These are phyloP conservation scores for Aspergillus cavernicola DNA, from an alignment of 495 filamentous ascomycete genomes.

Conservation along the genomic window DNA sequence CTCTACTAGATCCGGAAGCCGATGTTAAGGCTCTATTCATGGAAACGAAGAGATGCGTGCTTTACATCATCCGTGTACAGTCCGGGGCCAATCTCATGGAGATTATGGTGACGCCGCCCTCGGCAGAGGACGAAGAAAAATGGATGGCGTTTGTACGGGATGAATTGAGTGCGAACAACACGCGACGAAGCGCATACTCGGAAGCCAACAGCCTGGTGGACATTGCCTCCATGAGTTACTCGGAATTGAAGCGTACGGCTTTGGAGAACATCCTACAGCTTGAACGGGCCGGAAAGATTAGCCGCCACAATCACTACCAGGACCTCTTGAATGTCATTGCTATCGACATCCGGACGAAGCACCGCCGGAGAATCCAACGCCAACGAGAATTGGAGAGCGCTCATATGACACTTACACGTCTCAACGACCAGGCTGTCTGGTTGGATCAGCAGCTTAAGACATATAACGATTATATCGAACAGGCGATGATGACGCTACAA, in stretches of 20 bases:
- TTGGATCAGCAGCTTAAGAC: constrained; percentile 92
- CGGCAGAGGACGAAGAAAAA: constrained; percentile 78
- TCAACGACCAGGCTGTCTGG: constrained; percentile 89
- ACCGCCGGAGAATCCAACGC: constrained; percentile 83
- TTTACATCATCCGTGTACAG: constrained; percentile 97
- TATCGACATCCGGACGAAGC: constrained; percentile 94
- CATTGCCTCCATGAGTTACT: constrained; percentile 84
- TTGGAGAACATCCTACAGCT: constrained; percentile 91
- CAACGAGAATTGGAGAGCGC: constrained; percentile 88
- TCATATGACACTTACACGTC: constrained; percentile 71
- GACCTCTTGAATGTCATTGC: constrained; percentile 96
- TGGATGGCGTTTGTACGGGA: constrained; percentile 83
- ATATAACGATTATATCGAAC: constrained; percentile 99
- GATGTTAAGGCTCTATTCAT: constrained; percentile 90
- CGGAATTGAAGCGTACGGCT: constrained; percentile 85
- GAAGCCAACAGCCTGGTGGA: constrained; percentile 82
- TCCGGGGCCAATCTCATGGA: constrained; percentile 88
- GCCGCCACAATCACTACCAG: constrained; percentile 90
- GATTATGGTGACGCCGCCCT: constrained; percentile 88
- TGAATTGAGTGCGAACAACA: constrained; percentile 66
- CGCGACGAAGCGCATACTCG: constrained; percentile 80
- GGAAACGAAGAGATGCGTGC: constrained; percentile 94
- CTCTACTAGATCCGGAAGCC: constrained; percentile 70
- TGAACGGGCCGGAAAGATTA: constrained; percentile 80
- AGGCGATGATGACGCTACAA: constrained; percentile 97